Conservation (phyloP, 2,329 filamentous ascomycete genomes). For the Fusarium coffeatum region DNA sequence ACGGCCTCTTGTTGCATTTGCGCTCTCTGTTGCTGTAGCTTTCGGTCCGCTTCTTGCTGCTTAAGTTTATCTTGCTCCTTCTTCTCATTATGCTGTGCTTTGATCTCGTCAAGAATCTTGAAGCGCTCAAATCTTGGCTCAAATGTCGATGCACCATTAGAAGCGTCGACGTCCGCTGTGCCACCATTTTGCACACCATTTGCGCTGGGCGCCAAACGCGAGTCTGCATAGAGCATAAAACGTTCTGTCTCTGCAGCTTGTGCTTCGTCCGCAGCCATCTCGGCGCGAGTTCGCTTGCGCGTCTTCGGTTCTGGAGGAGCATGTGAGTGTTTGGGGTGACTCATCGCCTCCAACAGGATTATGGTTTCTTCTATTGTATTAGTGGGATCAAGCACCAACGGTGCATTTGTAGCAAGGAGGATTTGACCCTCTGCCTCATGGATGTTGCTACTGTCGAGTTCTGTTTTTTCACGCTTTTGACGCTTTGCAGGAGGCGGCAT, state of each 20-base stretch:
- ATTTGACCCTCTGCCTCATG: conserved; percentile 81
- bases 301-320: conserved; percentile 86
- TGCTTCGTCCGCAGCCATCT: conserved; percentile 95
- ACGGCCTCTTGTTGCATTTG: conserved; percentile 58
- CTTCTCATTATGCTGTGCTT: conserved; percentile 79
- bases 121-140: conserved; percentile 91
- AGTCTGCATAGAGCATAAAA: conserved; percentile 93
- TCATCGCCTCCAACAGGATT: conserved; percentile 75
- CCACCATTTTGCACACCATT: conserved; percentile 67
- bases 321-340: conserved; percentile 81
- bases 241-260: conserved; percentile 88
- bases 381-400: conserved; percentile 82
- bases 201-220: conserved; percentile 74
- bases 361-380: conserved; percentile 76
- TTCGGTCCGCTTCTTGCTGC: conserved; percentile 69
- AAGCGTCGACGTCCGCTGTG: conserved; percentile 76
- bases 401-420: conserved; percentile 77
- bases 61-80: conserved; percentile 80
- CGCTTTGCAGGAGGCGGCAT: conserved; percentile 73
- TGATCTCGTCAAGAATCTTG: conserved; percentile 89
- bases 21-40: conserved; percentile 60
- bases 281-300: conserved; percentile 91
- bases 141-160: conserved; percentile 77
- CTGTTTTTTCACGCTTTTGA: conserved; percentile 76
- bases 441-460: conserved; percentile 79